Conservation (phyloP, 2,329 filamentous ascomycete species). For the Falciphora oryzae region DNA sequence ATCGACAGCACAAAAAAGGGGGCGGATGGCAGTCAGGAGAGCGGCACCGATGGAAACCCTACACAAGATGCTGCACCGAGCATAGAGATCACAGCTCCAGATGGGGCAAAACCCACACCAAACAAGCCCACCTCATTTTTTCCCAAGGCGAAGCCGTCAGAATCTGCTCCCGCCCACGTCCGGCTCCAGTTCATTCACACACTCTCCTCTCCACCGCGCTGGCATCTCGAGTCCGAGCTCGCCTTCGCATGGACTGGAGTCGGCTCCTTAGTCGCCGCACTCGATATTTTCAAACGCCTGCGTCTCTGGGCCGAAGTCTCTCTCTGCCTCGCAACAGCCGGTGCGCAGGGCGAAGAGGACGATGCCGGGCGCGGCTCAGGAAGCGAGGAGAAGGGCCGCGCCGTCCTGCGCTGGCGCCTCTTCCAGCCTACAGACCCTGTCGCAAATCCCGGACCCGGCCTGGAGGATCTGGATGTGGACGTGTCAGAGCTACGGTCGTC, state of each 20-base stretch:
- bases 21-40: conserved; percentile 2
- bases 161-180: conserved; percentile 71
- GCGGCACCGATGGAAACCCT: conserved; percentile 17
- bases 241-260: conserved; percentile 88
- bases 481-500: conserved; percentile 48
- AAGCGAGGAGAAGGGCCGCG: conserved; percentile 73
- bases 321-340: conserved; percentile 68
- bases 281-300: conserved; percentile 92
- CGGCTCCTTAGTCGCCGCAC: conserved; percentile 79
- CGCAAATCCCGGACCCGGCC: conserved; percentile 26
- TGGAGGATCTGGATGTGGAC: conserved; percentile 51
- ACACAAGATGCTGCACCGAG: conserved; percentile 29
- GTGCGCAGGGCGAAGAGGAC: conserved; percentile 56
- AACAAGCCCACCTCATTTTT: conserved; percentile 70
- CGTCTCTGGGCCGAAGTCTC: conserved; percentile 94
- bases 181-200: conserved; percentile 80
- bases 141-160: conserved; percentile 65
- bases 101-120: conserved; percentile 18
- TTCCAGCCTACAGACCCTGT: conserved; percentile 49
- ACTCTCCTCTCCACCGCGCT: conserved; percentile 76
- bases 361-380: conserved; percentile 46
- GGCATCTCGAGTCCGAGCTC: conserved; percentile 91
- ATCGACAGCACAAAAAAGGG: conserved; percentile 19
- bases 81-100: conserved; percentile 39
- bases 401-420: conserved; percentile 70